Base-by-base conservation (phyloP, 129 eudicot genomes). In the Helichrysum umbraculigerum region DNA sequence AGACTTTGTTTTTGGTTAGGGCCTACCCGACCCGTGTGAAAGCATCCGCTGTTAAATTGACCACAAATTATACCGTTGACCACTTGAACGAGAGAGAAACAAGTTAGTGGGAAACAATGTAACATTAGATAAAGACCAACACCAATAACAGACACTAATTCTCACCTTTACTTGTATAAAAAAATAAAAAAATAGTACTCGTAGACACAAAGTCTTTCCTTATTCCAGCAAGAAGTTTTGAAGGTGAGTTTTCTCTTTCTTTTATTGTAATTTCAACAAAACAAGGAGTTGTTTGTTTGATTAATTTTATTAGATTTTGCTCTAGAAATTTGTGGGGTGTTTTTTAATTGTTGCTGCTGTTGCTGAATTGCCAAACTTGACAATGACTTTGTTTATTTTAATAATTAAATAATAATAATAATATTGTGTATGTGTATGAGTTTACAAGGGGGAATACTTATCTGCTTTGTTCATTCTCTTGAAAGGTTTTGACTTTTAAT, bases 291-390 rank as follows among this genome's bases (percentile, higher is more conserved):
- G 52, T 44, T 12, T 11, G 17, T 44, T 44, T 12, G 17, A 12
- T 44, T 12, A 44, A 44, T 0, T 44, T 44, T 29, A 59, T 20
- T 72, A 60, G 22, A 5, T 72, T 58, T n/a, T 35, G 67, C 12
- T 54, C 39, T 66, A 25, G 74, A 50, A 39, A 10, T 54, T 33
- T 54, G 54, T 34, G 11, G 28, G 11, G 28, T 52, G 35, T 50
- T 37, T 76, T 70, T 44, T 78, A 72, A 35, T 78, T 4, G 52
- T 69, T 70, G 71, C 50, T 70, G n/a, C 1, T 70, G 71, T 76
- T 76, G 80, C 71, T 76, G 25, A 66, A 56, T 70, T 61, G 58
- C 65, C 76, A 44, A 70, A 77, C 75, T 77, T 77, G 10, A 69
- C 71, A 59, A 70, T 70, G 39, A 62, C 70, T 70, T 44, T 12